Evolutionary conservation across 441 rosid species (phyloP).

Genomic region (Raphanus hybrid): DNA sequence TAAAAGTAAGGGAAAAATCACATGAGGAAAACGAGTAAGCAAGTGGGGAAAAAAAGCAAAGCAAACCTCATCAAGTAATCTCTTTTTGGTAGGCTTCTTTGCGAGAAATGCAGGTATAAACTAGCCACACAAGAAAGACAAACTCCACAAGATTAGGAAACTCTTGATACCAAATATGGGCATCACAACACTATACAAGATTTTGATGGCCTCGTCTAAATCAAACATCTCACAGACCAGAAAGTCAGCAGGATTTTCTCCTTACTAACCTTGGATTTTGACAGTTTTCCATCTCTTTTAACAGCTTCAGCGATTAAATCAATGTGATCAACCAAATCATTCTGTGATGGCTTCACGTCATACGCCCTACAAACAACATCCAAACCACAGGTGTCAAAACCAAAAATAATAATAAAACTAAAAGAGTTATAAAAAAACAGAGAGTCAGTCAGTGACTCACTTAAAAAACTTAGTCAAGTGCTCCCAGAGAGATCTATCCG

Average conservation of each 20-base stretch:
- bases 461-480: constrained; percentile 58
- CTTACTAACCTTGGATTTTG: constrained; percentile 67
- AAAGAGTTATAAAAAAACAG: background rate
- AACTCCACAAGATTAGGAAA: constrained; percentile 19
- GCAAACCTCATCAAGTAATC: constrained; percentile 64
- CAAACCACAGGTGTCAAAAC: constrained; percentile 20
- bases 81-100: constrained; percentile 65
- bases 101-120: constrained; percentile 60
- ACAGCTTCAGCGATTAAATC: constrained; percentile 66
- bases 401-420: background rate
- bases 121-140: constrained; percentile 52
- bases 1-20: constrained; percentile 17
- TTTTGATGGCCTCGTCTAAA: constrained; percentile 12
- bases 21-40: constrained; percentile 19
- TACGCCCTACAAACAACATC: constrained; percentile 53
- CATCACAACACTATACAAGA: constrained; percentile 20
- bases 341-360: constrained; percentile 71
- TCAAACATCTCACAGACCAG: constrained; percentile 18
- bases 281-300: constrained; percentile 56
- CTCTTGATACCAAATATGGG: constrained; percentile 16
- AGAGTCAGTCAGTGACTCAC: constrained; percentile 45
- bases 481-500: constrained; percentile 44
- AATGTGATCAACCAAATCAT: constrained; percentile 78
- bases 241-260: constrained; percentile 1
- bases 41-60: constrained; percentile 6